These are phyloP conservation scores for Dryas integrifolia DNA, from an alignment of 331 rosid genomes.

Conservation along the genomic window DNA sequence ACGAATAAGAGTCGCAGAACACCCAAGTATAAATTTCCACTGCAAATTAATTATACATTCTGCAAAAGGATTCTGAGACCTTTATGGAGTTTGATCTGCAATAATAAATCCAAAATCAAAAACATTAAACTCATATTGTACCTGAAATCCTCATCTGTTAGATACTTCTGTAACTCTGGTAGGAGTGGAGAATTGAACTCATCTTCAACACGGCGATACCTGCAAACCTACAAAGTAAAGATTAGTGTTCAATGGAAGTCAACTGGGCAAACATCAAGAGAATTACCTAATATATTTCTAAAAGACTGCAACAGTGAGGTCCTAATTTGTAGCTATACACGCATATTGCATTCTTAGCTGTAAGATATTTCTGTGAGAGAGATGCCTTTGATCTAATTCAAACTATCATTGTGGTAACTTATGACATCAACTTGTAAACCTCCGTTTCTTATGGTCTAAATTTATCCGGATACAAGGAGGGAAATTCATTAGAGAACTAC, in stretches of 20 bases:
- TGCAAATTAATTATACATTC: neutral
- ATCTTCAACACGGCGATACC: slow-evolving; percentile 74
- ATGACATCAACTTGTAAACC: too few relatives aligned
- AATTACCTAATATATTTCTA: neutral
- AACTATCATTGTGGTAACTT: too few relatives aligned
- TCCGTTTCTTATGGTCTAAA: neutral
- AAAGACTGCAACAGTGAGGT: neutral
- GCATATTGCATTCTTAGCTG: neutral
- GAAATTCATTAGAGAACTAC: neutral
- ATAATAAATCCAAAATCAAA: neutral
- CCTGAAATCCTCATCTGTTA: slow-evolving; percentile 94
- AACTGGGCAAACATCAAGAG: neutral
- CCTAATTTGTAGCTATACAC: neutral
- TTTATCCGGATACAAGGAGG: neutral
- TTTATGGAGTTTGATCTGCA: neutral
- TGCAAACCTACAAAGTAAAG: slow-evolving; percentile 70
- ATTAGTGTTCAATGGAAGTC: slow-evolving; percentile 16
- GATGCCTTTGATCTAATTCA: neutral
- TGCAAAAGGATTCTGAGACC: slow-evolving; percentile 3
- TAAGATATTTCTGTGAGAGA: neutral
- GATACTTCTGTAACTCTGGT: slow-evolving; percentile 75
- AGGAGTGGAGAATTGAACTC: slow-evolving; percentile 77
- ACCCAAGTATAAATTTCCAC: neutral
- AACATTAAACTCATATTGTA: slow-evolving; percentile 6
- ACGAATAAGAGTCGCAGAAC: neutral